A percentile compares a stretch with the other conserved stretches of the same genome.
phyloP scores from a whole-genome alignment of 805 yeast species.

The Debaryomyces prosopidis region DNA sequence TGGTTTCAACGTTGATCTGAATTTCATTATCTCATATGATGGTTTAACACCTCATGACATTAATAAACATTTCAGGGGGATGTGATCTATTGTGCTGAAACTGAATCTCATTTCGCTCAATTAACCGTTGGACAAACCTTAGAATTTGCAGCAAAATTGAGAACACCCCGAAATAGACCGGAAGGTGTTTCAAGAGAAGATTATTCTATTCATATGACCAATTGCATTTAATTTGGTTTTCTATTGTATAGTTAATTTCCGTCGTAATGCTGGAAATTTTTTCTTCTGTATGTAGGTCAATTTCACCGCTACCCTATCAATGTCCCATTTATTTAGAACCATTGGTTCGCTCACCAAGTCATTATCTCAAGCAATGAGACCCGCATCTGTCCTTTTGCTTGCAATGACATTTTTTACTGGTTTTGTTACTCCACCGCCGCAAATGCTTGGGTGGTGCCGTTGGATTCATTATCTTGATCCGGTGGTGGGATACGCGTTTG shows the following conservation, averaged over 20 bases:
- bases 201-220: conserved; percentile 54
- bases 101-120: conserved; percentile 70
- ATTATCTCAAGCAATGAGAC: conserved; percentile 57
- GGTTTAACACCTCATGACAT: conserved; percentile 56
- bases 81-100: conserved; percentile 70
- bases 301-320: conserved; percentile 44
- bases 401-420: conserved; percentile 55
- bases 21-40: conserved; percentile 50
- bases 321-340: conserved; percentile 58
- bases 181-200: conserved; percentile 56
- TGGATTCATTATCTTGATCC: conserved; percentile 67
- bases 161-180: conserved; percentile 63
- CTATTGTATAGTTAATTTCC: conserved; percentile 55
- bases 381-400: conserved; percentile 51
- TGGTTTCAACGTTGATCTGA: conserved; percentile 53
- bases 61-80: conserved; percentile 60
- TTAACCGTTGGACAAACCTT: conserved; percentile 67
- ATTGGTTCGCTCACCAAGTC: conserved; percentile 51
- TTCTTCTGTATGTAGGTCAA: conserved; percentile 52
- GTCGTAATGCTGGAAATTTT: conserved; percentile 53
- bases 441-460: conserved; percentile 63
- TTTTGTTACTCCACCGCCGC: conserved; percentile 55
- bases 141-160: conserved; percentile 58
- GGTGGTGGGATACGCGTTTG: conserved; percentile 55
- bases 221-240: conserved; percentile 49